Percentiles rank a stretch among this genome's conserved stretches.
phyloP scores from a whole-genome alignment of 2,329 filamentous ascomycete species.

The Trichothecium sympodiale region DNA sequence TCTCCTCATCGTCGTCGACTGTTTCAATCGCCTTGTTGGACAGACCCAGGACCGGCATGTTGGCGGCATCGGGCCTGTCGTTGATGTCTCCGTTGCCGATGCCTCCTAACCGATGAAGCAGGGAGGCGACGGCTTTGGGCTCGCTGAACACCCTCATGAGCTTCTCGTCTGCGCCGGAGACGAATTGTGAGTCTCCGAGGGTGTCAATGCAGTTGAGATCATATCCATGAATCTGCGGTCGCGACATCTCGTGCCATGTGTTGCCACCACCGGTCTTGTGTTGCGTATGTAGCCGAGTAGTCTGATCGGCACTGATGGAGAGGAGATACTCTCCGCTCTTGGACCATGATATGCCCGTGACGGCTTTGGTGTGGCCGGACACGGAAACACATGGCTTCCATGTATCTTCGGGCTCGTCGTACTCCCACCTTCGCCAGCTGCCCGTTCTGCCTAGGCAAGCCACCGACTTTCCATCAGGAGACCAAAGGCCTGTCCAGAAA shows the following conservation, averaged over 20 bases:
- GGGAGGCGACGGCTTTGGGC: conserved; percentile 67
- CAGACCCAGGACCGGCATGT: conserved; percentile 87
- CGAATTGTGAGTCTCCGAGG: conserved; percentile 63
- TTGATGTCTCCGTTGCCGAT: conserved; percentile 32
- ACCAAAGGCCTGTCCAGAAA: conserved; percentile 95
- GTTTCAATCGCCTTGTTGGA: conserved; percentile 85
- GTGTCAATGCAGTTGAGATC: conserved; percentile 90
- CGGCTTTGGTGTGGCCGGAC: conserved; percentile 72
- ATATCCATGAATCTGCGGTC: conserved; percentile 96
- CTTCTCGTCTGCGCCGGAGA: conserved; percentile 95
- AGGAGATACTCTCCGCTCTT: conserved; percentile 72
- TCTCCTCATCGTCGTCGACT: conserved; percentile 36
- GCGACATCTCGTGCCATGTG: conserved; percentile 92
- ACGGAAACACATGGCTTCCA: conserved; percentile 73
- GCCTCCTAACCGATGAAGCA: conserved; percentile 59
- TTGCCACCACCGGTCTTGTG: conserved; percentile 46
- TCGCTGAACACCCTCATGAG: conserved; percentile 92
- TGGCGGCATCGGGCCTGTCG: conserved; percentile 71
- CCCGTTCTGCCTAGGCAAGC: conserved; percentile 82
- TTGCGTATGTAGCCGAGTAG: conserved; percentile 72
- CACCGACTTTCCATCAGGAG: conserved; percentile 62
- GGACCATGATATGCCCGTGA: conserved; percentile 78
- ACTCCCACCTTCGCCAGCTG: conserved; percentile 82
- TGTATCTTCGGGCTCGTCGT: conserved; percentile 45
- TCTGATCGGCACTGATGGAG: conserved; percentile 86